These are phyloP conservation scores for Pseudonitzschia pungens DNA, from an alignment of 108 stramenopile species.

Conservation along the genomic window DNA sequence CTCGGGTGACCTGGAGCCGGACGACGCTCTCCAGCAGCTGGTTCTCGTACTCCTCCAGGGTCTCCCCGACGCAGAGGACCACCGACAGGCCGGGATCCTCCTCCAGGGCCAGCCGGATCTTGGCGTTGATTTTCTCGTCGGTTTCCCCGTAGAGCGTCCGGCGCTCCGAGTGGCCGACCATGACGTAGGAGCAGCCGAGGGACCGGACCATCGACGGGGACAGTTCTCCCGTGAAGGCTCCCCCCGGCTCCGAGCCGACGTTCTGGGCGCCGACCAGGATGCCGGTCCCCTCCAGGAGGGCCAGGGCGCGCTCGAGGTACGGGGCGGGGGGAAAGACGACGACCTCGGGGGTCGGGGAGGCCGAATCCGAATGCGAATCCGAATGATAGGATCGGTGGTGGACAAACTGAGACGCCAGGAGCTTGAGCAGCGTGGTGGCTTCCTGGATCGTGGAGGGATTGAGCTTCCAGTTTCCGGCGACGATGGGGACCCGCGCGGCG, in stretches of 20 bases:
- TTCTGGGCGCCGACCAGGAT: conserved; percentile 82
- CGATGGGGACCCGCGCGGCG: conserved; percentile 28
- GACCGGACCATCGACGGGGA: conserved; percentile 83
- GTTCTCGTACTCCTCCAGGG: conserved; percentile 86
- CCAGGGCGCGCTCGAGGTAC: conserved; percentile 57
- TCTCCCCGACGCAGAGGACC: conserved; percentile 95
- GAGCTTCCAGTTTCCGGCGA: conserved; percentile 83
- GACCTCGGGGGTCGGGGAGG: conserved; percentile 59
- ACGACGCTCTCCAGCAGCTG: conserved; percentile 57
- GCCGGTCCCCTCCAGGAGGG: conserved; percentile 52
- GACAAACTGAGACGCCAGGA: conserved; percentile 45
- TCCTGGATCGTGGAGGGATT: conserved; percentile 71
- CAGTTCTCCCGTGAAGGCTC: conserved; percentile 95
- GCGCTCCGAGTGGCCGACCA: conserved; percentile 96
- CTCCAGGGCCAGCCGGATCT: conserved; percentile 81
- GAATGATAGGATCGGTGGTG: conserved; percentile 46
- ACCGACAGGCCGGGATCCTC: conserved; percentile 75
- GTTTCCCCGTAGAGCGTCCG: conserved; percentile 90
- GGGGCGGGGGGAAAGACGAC: conserved; percentile 82
- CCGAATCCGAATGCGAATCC: too few species aligned
- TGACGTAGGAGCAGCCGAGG: conserved; percentile 85
- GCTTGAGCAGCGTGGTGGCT: conserved; percentile 57
- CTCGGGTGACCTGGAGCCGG: conserved; percentile 63
- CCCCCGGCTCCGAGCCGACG: conserved; percentile 61
- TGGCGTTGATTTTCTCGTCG: conserved; percentile 86